Base-by-base conservation (phyloP, 345 rosid species). In the Euphorbia tirucalli region DNA sequence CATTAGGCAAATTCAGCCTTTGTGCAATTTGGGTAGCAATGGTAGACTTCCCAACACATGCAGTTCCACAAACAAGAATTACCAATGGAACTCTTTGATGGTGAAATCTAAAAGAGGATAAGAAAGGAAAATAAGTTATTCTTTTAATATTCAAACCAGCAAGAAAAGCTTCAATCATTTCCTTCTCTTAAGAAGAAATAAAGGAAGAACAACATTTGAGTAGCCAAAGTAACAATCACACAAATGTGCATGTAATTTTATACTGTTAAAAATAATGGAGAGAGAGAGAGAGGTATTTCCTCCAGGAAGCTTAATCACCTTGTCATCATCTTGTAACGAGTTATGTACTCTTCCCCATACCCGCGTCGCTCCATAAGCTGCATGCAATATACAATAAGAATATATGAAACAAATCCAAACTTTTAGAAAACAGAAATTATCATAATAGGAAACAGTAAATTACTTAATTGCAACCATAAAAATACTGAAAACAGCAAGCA, bases 1-100 rank as follows among this genome's bases (percentile, higher is more conserved):
- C 99, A 83, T 96, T 96, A 0, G 99, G 98, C 82, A 96, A 86
- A 82, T 96, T 96, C 39, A 96, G 87, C 88, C 98, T 85, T 68
- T 96, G 99, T 61, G 99, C 99, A 37, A 96, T 93, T 78, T 96
- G 99, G 74, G 99, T 93, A 9, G 99, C 98, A 72, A 93, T 87
- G 35, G 99, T 96, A 22, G 99, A 96, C 83, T 96, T 96, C 35
- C 99, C 99, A 30, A 90, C 98, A 77, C 99, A 93, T 27, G 97
- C 98, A 60, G 99, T 91, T 83, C 99, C 99, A 43, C 98, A 93
- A 66, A 96, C 98, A 85, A 96, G 99, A 71, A 96, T 96, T 30
- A 96, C 96, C 71, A 96, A 35, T 35, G 39, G 39, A 77, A 93
- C 98, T 68, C 99, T 93, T 79, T 88, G 97, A 82, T 96, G 98